phyloP scores from a whole-genome alignment of 176 grass and related monocot genomes.

The Aegilops bicornis region DNA sequence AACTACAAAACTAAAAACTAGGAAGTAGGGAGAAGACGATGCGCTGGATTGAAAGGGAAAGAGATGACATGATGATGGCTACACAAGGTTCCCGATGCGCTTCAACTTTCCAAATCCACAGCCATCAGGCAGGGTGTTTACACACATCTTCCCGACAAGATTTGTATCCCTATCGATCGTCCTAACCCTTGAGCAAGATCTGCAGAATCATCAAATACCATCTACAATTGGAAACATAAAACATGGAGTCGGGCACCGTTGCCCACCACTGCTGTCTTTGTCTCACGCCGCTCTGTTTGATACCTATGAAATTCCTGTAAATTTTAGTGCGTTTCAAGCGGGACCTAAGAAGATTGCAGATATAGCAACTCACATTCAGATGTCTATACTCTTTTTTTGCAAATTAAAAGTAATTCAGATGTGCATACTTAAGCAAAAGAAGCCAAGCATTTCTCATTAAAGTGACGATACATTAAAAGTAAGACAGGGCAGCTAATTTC shows the following conservation, averaged over 20 bases:
- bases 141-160: not conserved
- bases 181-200: not conserved
- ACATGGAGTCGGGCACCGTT: not conserved
- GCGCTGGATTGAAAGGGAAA: constrained; percentile 7
- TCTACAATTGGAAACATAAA: constrained; percentile 18
- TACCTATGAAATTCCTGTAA: not conserved
- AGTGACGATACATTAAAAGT: constrained; percentile 46
- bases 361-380: not conserved
- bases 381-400: not conserved
- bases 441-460: constrained; percentile 35
- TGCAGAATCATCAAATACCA: not conserved
- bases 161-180: not conserved
- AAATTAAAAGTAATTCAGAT: no score
- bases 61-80: constrained; percentile 1
- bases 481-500: constrained; percentile 43
- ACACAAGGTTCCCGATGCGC: not conserved
- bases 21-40: not conserved
- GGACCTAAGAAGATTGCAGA: not conserved
- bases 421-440: constrained; percentile 2
- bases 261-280: not conserved
- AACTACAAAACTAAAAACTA: not conserved
- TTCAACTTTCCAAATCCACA: not conserved
- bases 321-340: not conserved
- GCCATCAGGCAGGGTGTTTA: not conserved
- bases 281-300: not conserved